Conservation (phyloP, 2,329 filamentous ascomycete species). For the Herpomyces periplanetae region DNA sequence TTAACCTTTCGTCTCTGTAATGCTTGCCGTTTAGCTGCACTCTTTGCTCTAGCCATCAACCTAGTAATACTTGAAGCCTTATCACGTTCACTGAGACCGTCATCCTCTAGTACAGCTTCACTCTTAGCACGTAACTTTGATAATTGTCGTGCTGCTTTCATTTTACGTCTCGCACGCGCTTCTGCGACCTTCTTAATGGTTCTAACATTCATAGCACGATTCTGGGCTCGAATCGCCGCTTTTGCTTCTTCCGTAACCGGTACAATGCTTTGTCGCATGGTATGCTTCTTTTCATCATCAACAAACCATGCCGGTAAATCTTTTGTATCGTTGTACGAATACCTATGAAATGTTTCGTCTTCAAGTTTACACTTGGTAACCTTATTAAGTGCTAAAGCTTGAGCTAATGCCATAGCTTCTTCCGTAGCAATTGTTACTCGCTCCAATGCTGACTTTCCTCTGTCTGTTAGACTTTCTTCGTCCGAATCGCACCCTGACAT, state of each 20-base stretch:
- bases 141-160: constrained; percentile 53
- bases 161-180: constrained; percentile 82
- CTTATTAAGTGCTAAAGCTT: constrained; percentile 38
- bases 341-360: constrained; percentile 78
- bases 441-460: constrained; percentile 21
- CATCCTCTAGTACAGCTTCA: constrained; percentile 25
- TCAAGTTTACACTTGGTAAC: constrained; percentile 28
- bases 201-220: constrained; percentile 60
- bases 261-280: constrained; percentile 36
- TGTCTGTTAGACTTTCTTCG: constrained; percentile 26
- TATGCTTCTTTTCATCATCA: constrained; percentile 56
- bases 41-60: constrained; percentile 38
- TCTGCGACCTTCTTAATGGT: constrained; percentile 98
- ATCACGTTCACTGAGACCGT: constrained; percentile 71
- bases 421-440: constrained; percentile 98
- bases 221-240: constrained; percentile 67
- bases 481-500: constrained; percentile 11
- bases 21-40: constrained; percentile 41
- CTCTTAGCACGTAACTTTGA: constrained; percentile 94
- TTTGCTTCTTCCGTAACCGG: constrained; percentile 77
- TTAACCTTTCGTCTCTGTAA: constrained; percentile 42
- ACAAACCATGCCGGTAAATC: constrained; percentile 91
- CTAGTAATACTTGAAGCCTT: constrained; percentile 53
- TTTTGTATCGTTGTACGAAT: constrained; percentile 55
- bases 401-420: constrained; percentile 88